Evolutionary conservation across 2,329 filamentous ascomycete genomes (phyloP), one percentile per base, ranked within the genome.

Genomic region (Colletotrichum truncatum): DNA sequence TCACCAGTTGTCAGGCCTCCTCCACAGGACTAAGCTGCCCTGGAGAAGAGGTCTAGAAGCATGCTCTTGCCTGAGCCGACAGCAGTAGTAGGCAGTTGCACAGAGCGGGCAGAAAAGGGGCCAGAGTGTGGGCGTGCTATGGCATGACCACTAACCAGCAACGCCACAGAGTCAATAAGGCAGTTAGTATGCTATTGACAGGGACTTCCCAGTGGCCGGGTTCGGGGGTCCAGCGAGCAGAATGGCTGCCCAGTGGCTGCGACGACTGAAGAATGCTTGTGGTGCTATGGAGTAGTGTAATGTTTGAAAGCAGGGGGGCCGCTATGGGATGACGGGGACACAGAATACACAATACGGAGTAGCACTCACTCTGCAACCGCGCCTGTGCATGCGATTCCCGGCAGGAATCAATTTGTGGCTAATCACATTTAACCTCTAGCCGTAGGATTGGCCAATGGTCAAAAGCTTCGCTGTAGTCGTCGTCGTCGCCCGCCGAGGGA

Each of bases 21-120:
- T 14, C 25, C 25, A 10, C 25, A 38, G 46, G 16, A 26, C 11
- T 30, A 32, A 49, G 51, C 26, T 34, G 53, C 26, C n/a, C 21
- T 16, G 32, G 32, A 36, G 53, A 63, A 63, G 21, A 58, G 43
- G 53, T 63, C 60, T 63, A 58, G 60, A 63, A 63, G 60, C 53
- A 63, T 38, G 52, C 60, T 58, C 60, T n/a, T n/a, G n/a, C n/a
- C 52, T 36, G 43, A 45, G 45, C 53, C 32, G 25, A 23, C 58
- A 30, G 23, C 10, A 26, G 51, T 32, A 18, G 41, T 32, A 43
- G 36, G 36, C 26, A 45, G 25, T 18, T 21, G 32, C 52, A 16
- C 34, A 43, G 14, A 32, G 34, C 34, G 59, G 34, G 52, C 59
- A 63, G 43, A 43, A 58, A 48, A 25, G 53, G 43, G 26, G n/a